Evolutionary conservation across 345 rosid genomes (phyloP), one percentile per base, ranked within the genome.

Genomic region (Corchorus capsularis): DNA sequence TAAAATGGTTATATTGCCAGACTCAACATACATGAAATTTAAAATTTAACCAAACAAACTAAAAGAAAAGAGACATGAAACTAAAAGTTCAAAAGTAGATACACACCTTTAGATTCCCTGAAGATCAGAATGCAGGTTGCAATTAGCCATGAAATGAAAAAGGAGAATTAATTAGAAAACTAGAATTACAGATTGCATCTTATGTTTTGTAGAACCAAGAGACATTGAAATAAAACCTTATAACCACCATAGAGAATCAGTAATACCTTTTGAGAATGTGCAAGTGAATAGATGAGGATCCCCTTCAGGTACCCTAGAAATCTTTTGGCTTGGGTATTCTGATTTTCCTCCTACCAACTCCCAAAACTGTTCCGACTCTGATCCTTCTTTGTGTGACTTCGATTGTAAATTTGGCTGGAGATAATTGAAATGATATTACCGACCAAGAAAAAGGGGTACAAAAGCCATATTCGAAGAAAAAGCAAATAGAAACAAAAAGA

Each of bases 271-370:
- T 52, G 87, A 79, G 79, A 85, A 92, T 14, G 83, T 81, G 84
- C 99, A 96, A 78, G 97, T 88, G 84, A 94, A 96, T 61, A 96
- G 90, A 79, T 90, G 99, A 81, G 98, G 89, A 87, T 96, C 99
- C 72, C 87, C 89, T 83, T 96, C 99, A 82, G 91, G 86, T 60
- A 85, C 90, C 77, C 79, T 90, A 49, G 76, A 87, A 57, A 91
- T 85, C 86, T 90, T 94, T 81, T 90, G 92, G 80, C 88, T 89
- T 1, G 93, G 83, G 74, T 92, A 87, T 84, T 96, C 99, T 63
- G 87, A 53, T 86, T 96, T 96, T 72, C 96, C 98, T 69, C 96
- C 97, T 62, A 96, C 75, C 75, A 90, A 49, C 72, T 91, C 95
- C 99, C 99, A 96, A 75, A 96, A 96, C 67, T 87, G 95, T 61